phyloP scores from a whole-genome alignment of 1,284 basidiomycete species.

The Earliella scabrosa region DNA sequence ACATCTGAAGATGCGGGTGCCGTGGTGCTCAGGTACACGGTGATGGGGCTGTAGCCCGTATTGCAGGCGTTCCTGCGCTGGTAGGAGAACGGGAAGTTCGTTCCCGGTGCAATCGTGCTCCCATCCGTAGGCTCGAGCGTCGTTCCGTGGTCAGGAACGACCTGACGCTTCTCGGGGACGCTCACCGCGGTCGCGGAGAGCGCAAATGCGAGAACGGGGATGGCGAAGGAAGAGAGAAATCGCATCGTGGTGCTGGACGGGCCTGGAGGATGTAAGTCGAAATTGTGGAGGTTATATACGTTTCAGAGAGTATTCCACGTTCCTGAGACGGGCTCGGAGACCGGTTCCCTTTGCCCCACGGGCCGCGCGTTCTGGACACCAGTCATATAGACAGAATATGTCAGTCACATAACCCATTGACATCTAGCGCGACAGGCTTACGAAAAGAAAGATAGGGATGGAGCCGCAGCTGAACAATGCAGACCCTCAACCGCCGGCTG shows the following conservation, averaged over 20 bases:
- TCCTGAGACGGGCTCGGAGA: too few species aligned
- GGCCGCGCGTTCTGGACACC: too few species aligned
- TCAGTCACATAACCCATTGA: too few species aligned
- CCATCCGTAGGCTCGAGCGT: conserved; percentile 19
- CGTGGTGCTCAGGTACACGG: conserved; percentile 23
- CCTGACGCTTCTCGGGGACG: conserved; percentile 18
- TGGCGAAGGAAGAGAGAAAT: conserved; percentile 1
- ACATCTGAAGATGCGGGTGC: conserved; percentile 18
- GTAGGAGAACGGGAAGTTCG: conserved; percentile 26
- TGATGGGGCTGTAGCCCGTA: conserved; percentile 27
- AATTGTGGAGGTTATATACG: too few species aligned
- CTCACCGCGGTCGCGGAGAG: conserved; percentile 4
- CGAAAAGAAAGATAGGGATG: too few species aligned
- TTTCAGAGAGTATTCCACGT: too few species aligned
- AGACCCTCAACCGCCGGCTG: too few species aligned
- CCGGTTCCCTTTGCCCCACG: too few species aligned
- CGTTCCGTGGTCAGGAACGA: conserved; percentile 20
- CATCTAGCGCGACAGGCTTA: too few species aligned
- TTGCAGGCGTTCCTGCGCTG: conserved; percentile 23
- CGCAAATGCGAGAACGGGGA: conserved; percentile 10
- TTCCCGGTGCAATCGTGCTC: conserved; percentile 18
- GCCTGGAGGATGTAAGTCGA: too few species aligned
- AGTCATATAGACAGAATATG: too few species aligned
- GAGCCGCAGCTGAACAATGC: too few species aligned
- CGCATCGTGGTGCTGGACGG: conserved; percentile 1